phyloP scores from a whole-genome alignment of 306 rosid species.

The Cicer arietinum region DNA sequence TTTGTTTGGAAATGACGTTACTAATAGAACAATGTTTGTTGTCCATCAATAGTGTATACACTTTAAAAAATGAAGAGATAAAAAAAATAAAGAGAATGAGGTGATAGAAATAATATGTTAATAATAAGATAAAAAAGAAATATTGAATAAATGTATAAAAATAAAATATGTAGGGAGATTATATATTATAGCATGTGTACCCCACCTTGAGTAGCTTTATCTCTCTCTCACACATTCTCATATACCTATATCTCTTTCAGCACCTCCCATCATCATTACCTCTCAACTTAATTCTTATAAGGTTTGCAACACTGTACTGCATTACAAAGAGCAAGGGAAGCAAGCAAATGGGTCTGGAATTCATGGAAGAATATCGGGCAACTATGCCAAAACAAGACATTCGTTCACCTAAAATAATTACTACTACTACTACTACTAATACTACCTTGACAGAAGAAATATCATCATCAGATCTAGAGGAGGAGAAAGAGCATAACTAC shows the following conservation, averaged over 20 bases:
- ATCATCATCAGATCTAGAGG: conserved; percentile 4
- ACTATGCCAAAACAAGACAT: conserved; percentile 46
- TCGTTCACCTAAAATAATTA: background rate
- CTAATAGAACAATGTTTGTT: no score
- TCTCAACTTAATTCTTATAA: conserved; percentile 14
- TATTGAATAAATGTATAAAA: no score
- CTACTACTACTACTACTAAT: background rate
- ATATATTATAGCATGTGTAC: background rate
- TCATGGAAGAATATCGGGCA: conserved; percentile 56
- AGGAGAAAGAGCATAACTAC: conserved; percentile 19
- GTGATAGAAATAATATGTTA: no score
- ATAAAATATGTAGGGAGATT: no score
- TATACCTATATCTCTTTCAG: conserved; percentile 49
- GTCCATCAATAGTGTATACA: no score
- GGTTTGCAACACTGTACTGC: no score
- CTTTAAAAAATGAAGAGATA: no score
- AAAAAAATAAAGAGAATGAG: no score
- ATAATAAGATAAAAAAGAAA: no score
- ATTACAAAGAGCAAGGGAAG: no score
- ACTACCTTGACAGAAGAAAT: conserved; percentile 11
- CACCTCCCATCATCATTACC: conserved; percentile 44
- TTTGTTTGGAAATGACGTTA: no score
- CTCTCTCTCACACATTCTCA: background rate
- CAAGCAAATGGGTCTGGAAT: conserved; percentile 56
- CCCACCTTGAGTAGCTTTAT: conserved; percentile 18